Conservation (phyloP, 2,329 filamentous ascomycete genomes). For the Pseudopithomyces maydicus region DNA sequence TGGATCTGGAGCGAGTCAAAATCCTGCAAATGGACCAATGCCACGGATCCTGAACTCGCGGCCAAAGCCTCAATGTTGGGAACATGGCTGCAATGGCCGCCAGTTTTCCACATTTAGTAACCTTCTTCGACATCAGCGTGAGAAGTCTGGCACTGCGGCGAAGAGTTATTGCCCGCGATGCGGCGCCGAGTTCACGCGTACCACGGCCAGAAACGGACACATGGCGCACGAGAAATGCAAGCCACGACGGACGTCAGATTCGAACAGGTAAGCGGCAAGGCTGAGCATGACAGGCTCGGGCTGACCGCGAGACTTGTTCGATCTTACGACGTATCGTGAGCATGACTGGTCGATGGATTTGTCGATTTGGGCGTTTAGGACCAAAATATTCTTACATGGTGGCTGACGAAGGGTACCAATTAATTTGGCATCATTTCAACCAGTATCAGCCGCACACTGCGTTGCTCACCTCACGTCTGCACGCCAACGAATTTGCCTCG, state of each 20-base stretch:
- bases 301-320: slow-evolving; percentile 15
- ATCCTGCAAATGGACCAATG: slow-evolving; percentile 33
- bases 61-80: slow-evolving; percentile 96
- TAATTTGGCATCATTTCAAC: background rate
- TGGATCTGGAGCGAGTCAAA: slow-evolving; percentile 35
- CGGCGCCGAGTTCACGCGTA: slow-evolving; percentile 90
- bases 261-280: slow-evolving; percentile 30
- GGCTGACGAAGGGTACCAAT: slow-evolving; percentile 2
- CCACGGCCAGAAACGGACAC: slow-evolving; percentile 86
- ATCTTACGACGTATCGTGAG: slow-evolving; percentile 13
- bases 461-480: background rate
- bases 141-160: slow-evolving; percentile 88
- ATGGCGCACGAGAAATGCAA: slow-evolving; percentile 91
- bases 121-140: slow-evolving; percentile 85
- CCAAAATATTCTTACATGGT: background rate
- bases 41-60: slow-evolving; percentile 72
- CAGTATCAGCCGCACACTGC: background rate
- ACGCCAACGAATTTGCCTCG: background rate
- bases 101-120: slow-evolving; percentile 98
- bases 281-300: slow-evolving; percentile 28
- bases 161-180: slow-evolving; percentile 92
- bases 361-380: slow-evolving; percentile 10
- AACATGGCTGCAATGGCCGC: slow-evolving; percentile 93
- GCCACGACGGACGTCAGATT: slow-evolving; percentile 60
- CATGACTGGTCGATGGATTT: slow-evolving; percentile 9